Conservation (phyloP, 306 rosid species). For the Begonia masoniana region DNA sequence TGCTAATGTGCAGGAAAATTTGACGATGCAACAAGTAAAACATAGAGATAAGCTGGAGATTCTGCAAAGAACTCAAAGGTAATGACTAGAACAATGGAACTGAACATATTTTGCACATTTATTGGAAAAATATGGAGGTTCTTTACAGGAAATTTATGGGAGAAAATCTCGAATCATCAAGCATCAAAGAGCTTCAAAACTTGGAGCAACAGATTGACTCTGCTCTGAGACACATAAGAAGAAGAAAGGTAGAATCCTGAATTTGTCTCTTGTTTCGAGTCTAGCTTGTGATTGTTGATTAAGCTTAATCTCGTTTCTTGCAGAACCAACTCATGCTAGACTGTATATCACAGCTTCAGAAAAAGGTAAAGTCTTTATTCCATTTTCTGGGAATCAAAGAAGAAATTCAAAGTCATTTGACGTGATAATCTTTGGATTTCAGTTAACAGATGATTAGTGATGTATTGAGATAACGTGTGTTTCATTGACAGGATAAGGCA, state of each 20-base stretch:
- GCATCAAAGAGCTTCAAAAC: slow-evolving; percentile 62
- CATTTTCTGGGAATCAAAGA: neutral
- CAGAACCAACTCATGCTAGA: slow-evolving; percentile 85
- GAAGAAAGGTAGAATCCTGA: slow-evolving; percentile 42
- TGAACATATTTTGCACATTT: neutral
- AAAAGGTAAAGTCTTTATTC: slow-evolving; percentile 27
- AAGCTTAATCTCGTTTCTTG: neutral
- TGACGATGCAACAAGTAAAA: slow-evolving; percentile 73
- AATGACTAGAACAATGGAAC: neutral
- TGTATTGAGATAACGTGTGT: neutral
- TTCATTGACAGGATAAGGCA: slow-evolving; percentile 44
- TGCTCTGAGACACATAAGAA: slow-evolving; percentile 61
- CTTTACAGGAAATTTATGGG: slow-evolving; percentile 68
- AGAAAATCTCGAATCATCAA: slow-evolving; percentile 50
- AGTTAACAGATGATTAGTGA: neutral
- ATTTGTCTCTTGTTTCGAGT: neutral
- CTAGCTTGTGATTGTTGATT: neutral
- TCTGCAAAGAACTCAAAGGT: slow-evolving; percentile 54
- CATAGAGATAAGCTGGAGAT: slow-evolving; percentile 77
- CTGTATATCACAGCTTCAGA: slow-evolving; percentile 67
- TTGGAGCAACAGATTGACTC: slow-evolving; percentile 85
- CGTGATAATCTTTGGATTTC: neutral
- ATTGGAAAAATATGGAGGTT: neutral
- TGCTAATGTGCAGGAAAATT: slow-evolving; percentile 33
- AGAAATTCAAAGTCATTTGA: neutral